Percentiles rank a stretch among this genome's conserved stretches.
phyloP scores from a whole-genome alignment of 768 basidiomycete genomes.

The Phlebiopsis gigantea region DNA sequence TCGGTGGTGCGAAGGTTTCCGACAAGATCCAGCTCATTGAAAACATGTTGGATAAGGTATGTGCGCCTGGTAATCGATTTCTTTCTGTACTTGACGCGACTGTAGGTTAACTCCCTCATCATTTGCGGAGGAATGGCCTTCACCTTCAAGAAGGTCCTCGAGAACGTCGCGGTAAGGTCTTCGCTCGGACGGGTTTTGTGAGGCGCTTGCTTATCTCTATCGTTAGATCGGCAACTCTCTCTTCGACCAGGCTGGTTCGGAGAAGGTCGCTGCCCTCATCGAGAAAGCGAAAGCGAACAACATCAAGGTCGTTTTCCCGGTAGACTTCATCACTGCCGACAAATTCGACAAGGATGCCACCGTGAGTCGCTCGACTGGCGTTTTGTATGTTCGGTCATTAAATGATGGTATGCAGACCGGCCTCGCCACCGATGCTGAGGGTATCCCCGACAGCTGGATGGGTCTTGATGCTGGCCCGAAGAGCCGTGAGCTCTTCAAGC shows the following conservation, averaged over 20 bases:
- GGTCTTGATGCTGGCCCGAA: constrained; percentile 90
- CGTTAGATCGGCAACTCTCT: constrained; percentile 88
- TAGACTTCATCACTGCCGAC: constrained; percentile 91
- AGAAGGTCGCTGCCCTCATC: constrained; percentile 78
- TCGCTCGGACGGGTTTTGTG: not conserved
- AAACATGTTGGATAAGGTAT: constrained; percentile 95
- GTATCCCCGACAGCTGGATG: constrained; percentile 92
- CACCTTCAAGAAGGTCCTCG: constrained; percentile 95
- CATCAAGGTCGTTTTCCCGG: constrained; percentile 92
- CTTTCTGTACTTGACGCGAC: constrained; percentile 5
- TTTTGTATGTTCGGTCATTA: too few species aligned
- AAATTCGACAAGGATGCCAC: constrained; percentile 92
- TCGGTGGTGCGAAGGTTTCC: constrained; percentile 97
- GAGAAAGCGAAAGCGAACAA: constrained; percentile 90
- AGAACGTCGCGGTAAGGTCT: constrained; percentile 60
- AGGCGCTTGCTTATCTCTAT: constrained; percentile 4
- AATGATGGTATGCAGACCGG: constrained; percentile 46
- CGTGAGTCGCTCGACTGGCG: constrained; percentile 48
- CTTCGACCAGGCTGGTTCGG: constrained; percentile 83
- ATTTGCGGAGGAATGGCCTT: constrained; percentile 99
- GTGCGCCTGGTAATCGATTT: constrained; percentile 3
- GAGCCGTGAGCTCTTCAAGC: constrained; percentile 72
- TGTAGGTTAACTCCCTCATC: constrained; percentile 88
- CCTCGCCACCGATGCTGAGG: constrained; percentile 70
- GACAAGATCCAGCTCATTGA: constrained; percentile 99